Percentiles rank a stretch among this genome's conserved stretches.
Evolutionary conservation across 495 filamentous ascomycete genomes (phyloP).

Genomic region (Monascus purpureus): DNA sequence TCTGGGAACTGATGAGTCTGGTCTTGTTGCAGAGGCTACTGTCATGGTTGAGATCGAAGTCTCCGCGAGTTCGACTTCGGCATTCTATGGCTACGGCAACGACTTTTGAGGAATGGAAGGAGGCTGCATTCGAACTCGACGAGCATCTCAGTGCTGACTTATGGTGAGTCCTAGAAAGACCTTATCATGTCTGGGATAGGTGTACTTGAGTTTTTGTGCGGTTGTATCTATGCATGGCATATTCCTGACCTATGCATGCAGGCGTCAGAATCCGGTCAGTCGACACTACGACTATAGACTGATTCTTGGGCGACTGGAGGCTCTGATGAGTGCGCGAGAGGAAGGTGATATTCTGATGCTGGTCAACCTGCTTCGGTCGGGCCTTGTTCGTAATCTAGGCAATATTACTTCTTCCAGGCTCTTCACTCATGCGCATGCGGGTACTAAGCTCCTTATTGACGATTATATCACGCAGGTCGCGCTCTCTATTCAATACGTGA

Average conservation of each 20-base stretch:
- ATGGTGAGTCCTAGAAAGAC: slow-evolving; percentile 39
- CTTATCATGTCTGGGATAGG: neutral
- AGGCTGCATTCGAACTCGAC: slow-evolving; percentile 65
- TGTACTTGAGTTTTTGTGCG: too few relatives aligned
- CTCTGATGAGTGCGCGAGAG: slow-evolving; percentile 60
- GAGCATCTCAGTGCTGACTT: slow-evolving; percentile 62
- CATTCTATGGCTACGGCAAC: slow-evolving; percentile 44
- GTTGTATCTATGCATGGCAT: neutral
- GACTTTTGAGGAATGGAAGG: slow-evolving; percentile 73
- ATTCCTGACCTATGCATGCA: slow-evolving; percentile 9
- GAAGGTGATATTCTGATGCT: slow-evolving; percentile 60
- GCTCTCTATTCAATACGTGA: slow-evolving; percentile 64
- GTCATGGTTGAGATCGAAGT: slow-evolving; percentile 28
- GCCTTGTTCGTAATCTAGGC: slow-evolving; percentile 79
- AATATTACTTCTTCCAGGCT: slow-evolving; percentile 78
- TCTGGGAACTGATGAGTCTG: neutral
- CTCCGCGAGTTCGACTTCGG: slow-evolving; percentile 17
- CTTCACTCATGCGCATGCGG: slow-evolving; percentile 74
- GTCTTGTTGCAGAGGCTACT: slow-evolving; percentile 14
- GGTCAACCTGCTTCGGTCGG: slow-evolving; percentile 68
- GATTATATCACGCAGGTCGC: slow-evolving; percentile 81
- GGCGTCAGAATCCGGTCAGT: slow-evolving; percentile 69
- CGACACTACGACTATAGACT: slow-evolving; percentile 81
- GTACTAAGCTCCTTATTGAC: slow-evolving; percentile 81
- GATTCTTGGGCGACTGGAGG: slow-evolving; percentile 62